Percentiles rank a stretch among this genome's conserved stretches.
Evolutionary conservation across 805 yeast genomes (phyloP).

Genomic region (Ogataea nakhonphanomensis): DNA sequence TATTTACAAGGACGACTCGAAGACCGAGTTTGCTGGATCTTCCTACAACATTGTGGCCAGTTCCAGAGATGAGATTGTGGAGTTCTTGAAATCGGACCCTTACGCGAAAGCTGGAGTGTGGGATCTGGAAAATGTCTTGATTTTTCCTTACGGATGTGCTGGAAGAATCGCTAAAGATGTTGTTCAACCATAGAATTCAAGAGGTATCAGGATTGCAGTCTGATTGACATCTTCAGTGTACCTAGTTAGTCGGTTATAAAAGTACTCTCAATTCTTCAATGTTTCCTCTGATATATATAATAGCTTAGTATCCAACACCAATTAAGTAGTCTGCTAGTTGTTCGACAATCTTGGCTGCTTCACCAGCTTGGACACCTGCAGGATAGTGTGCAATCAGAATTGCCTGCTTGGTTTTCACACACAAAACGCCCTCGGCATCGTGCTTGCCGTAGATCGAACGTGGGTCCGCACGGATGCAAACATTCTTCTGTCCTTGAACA

Average conservation of each 20-base stretch:
- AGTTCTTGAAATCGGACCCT: slow-evolving; percentile 58
- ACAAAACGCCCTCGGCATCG: slow-evolving; percentile 82
- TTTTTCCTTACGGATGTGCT: slow-evolving; percentile 52
- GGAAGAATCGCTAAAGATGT: slow-evolving; percentile 39
- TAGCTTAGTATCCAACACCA: slow-evolving; percentile 67
- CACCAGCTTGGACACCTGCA: slow-evolving; percentile 86
- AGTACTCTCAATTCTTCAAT: not conserved
- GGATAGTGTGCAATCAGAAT: slow-evolving; percentile 93
- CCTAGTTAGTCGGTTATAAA: too few species aligned
- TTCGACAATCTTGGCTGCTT: slow-evolving; percentile 92
- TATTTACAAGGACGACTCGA: slow-evolving; percentile 45
- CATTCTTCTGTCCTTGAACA: slow-evolving; percentile 80
- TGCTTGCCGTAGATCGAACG: slow-evolving; percentile 92
- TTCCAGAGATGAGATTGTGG: slow-evolving; percentile 60
- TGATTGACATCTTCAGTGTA: too few species aligned
- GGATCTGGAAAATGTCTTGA: slow-evolving; percentile 63
- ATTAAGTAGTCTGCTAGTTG: slow-evolving; percentile 94
- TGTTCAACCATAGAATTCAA: slow-evolving; percentile 7
- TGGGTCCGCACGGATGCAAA: slow-evolving; percentile 83
- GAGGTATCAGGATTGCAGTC: too few species aligned
- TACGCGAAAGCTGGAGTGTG: slow-evolving; percentile 67
- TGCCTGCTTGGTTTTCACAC: slow-evolving; percentile 93
- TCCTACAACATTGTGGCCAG: slow-evolving; percentile 61
- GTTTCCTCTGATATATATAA: not conserved
- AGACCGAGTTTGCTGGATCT: slow-evolving; percentile 63